Percentiles rank a stretch among this genome's conserved stretches.
phyloP scores from a whole-genome alignment of 352 stramenopile genomes.

The Phytophthora boehmeriae region DNA sequence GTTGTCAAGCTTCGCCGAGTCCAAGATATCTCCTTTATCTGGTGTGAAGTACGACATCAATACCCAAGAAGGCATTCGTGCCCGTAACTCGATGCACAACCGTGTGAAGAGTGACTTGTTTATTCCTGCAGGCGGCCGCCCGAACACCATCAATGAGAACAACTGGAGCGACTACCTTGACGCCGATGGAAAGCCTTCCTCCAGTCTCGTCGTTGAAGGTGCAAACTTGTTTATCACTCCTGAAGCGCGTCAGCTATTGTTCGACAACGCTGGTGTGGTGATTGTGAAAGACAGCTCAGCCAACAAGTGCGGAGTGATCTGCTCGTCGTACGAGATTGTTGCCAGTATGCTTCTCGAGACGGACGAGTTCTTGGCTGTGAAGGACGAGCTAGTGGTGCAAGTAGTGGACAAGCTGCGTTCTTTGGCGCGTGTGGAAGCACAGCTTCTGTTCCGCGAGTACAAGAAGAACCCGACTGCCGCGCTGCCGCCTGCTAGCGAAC shows the following conservation, averaged over 20 bases:
- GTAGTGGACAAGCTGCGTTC: conserved; percentile 95
- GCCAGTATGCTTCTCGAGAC: conserved; percentile 96
- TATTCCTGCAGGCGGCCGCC: conserved; percentile 79
- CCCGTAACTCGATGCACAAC: conserved; percentile 98
- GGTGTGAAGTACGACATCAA: conserved; percentile 87
- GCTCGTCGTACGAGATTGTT: conserved; percentile 87
- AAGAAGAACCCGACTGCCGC: conserved; percentile 84
- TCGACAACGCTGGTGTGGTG: conserved; percentile 95
- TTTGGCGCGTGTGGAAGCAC: conserved; percentile 93
- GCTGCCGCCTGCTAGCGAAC: conserved; percentile 93
- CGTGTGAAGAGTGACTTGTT: conserved; percentile 89
- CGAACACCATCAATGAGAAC: conserved; percentile 89
- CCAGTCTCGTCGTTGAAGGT: conserved; percentile 83
- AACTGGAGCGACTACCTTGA: conserved; percentile 82
- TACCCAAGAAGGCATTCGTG: conserved; percentile 82
- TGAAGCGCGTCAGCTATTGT: conserved; percentile 90
- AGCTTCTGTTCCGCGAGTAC: conserved; percentile 98
- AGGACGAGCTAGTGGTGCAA: conserved; percentile 93
- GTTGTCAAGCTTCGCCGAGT: conserved; percentile 79
- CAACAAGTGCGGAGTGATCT: conserved; percentile 90
- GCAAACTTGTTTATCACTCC: conserved; percentile 89
- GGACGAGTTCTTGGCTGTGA: conserved; percentile 96
- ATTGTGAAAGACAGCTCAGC: conserved; percentile 98
- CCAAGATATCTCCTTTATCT: conserved; percentile 46
- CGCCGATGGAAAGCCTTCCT: conserved; percentile 75